Evolutionary conservation across 208 protist genomes (phyloP).

Genomic region (Acanthamoeba royreba): DNA sequence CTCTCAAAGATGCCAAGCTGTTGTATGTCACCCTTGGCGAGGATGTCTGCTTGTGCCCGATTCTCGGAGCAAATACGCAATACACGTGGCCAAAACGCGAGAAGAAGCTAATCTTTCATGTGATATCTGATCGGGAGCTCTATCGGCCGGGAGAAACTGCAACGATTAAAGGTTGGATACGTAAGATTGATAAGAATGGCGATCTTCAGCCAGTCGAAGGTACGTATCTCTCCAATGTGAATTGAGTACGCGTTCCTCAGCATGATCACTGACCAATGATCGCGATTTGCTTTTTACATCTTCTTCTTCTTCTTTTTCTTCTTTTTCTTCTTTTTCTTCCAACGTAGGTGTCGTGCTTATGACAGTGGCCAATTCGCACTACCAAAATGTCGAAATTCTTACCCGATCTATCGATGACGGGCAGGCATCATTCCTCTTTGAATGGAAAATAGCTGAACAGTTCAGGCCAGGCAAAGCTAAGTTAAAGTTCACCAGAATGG

Average conservation of each 20-base stretch:
- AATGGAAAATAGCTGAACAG: background rate
- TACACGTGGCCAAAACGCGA: background rate
- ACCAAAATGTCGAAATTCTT: background rate
- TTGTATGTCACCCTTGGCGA: background rate
- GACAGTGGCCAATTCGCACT: background rate
- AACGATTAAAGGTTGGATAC: background rate
- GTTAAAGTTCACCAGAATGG: background rate
- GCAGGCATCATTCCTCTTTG: background rate
- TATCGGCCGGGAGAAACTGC: background rate
- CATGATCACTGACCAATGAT: background rate
- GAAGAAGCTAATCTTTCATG: background rate
- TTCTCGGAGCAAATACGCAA: background rate
- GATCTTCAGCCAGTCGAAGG: background rate
- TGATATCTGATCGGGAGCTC: background rate
- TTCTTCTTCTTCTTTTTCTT: too few relatives aligned
- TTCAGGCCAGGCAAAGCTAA: background rate
- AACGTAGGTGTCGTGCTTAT: background rate
- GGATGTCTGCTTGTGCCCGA: background rate
- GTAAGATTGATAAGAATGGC: background rate
- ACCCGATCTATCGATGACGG: background rate
- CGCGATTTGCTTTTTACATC: too few relatives aligned
- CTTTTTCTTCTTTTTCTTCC: background rate
- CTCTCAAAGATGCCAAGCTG: background rate
- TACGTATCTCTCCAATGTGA: background rate
- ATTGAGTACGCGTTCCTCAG: background rate